Percentiles rank a stretch among this genome's conserved stretches.
Conservation (phyloP, 2,329 filamentous ascomycete species). For the Metarhizium anisopliae region DNA sequence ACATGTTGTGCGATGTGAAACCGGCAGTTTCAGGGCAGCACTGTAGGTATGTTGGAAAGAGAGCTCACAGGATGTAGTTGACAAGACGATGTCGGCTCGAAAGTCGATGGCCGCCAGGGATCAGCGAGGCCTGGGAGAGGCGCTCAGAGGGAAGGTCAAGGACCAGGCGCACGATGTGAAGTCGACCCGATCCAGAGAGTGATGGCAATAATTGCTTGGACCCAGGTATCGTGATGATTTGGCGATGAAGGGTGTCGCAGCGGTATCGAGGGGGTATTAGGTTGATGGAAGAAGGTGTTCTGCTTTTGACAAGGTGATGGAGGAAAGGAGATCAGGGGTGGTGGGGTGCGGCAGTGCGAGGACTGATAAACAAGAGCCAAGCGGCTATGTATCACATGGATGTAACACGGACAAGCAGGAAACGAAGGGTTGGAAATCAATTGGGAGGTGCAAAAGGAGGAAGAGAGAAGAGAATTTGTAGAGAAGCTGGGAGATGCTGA, state of each 20-base stretch:
- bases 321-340: neutral
- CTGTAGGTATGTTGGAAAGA: neutral
- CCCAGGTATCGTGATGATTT: neutral
- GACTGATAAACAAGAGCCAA: neutral
- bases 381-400: neutral
- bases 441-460: too few species aligned
- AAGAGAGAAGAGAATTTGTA: too few species aligned
- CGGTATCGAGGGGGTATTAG: neutral
- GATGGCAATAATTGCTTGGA: neutral
- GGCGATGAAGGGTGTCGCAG: neutral
- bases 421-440: neutral
- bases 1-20: constrained; percentile 13
- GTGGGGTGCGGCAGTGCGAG: neutral
- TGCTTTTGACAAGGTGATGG: neutral
- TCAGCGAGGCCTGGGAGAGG: neutral
- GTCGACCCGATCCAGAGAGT: neutral
- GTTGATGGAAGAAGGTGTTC: neutral
- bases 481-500: too few species aligned
- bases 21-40: neutral
- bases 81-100: neutral
- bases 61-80: neutral
- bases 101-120: neutral
- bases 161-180: neutral
- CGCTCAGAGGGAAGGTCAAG: neutral
- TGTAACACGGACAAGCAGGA: neutral